Percentiles rank a stretch among this genome's conserved stretches.
These are phyloP conservation scores for Scleroderma bovista DNA, from an alignment of 768 basidiomycete genomes.

Conservation along the genomic window DNA sequence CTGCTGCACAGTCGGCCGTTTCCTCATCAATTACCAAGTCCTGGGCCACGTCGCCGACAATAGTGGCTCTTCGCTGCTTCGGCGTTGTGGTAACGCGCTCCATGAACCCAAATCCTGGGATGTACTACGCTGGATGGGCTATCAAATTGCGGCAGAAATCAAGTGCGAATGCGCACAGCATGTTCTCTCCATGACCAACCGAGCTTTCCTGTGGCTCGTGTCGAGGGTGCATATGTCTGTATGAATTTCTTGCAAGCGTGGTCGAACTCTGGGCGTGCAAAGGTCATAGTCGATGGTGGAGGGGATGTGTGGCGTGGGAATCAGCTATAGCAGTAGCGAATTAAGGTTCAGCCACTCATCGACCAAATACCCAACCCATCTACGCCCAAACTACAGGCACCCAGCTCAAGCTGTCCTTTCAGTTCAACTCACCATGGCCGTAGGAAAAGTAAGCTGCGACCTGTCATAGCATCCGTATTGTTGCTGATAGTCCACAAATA, in stretches of 20 bases:
- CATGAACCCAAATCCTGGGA: constrained; percentile 44
- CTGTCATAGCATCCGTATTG: background rate
- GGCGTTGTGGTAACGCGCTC: constrained; percentile 30
- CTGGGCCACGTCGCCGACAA: constrained; percentile 1
- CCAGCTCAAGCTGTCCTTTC: constrained; percentile 29
- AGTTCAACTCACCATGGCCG: constrained; percentile 63
- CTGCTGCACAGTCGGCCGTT: constrained; percentile 35
- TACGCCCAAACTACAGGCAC: constrained; percentile 1
- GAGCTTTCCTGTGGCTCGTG: constrained; percentile 1
- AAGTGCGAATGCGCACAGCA: constrained; percentile 35
- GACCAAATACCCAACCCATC: constrained; percentile 13
- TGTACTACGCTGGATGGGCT: constrained; percentile 22
- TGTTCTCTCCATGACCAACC: constrained; percentile 65
- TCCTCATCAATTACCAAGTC: constrained; percentile 15
- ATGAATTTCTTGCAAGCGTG: constrained; percentile 50
- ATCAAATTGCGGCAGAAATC: constrained; percentile 2
- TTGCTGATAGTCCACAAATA: background rate
- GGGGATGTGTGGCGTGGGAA: constrained; percentile 38
- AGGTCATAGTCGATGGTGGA: constrained; percentile 19
- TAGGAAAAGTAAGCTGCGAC: constrained; percentile 66
- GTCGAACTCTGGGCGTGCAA: constrained; percentile 57
- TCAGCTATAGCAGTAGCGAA: constrained; percentile 29
- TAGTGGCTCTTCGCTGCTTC: constrained; percentile 7
- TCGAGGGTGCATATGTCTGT: constrained; percentile 17
- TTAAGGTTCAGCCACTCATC: constrained; percentile 60